Conservation (phyloP, 148 eudicot species). For the Rhododendron molle region DNA sequence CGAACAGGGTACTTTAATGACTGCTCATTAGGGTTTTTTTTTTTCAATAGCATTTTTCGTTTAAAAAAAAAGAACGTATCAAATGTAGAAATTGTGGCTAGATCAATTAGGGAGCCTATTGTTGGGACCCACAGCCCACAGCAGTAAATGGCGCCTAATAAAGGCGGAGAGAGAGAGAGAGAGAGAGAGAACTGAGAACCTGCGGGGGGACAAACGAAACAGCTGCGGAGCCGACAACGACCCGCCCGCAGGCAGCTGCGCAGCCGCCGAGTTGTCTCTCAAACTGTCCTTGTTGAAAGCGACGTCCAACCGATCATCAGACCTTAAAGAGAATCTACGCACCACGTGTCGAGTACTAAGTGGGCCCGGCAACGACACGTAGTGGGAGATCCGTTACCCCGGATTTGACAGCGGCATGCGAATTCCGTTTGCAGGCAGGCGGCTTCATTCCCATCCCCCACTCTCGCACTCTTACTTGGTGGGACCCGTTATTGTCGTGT, state of each 20-base stretch:
- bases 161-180: not conserved
- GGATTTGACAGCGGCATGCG: conserved; percentile 29
- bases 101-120: not conserved
- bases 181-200: conserved; percentile 2
- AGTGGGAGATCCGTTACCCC: conserved; percentile 11
- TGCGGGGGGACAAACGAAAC: not conserved
- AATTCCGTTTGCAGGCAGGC: conserved; percentile 20
- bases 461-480: no score
- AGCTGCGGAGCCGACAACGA: conserved; percentile 10
- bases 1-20: no score
- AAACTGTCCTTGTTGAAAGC: conserved; percentile 17
- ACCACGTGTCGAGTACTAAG: not conserved
- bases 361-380: not conserved
- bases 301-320: conserved; percentile 23
- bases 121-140: not conserved
- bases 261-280: conserved; percentile 35
- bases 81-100: no score
- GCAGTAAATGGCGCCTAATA: not conserved
- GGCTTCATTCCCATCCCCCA: not conserved
- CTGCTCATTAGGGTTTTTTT: no score
- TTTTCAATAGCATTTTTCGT: no score
- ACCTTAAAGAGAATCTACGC: no score
- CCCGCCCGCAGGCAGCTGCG: conserved; percentile 6
- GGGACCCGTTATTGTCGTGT: not conserved
- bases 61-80: no score